phyloP scores from a whole-genome alignment of 2,329 filamentous ascomycete species.

The Sarocladiaceae sp. region DNA sequence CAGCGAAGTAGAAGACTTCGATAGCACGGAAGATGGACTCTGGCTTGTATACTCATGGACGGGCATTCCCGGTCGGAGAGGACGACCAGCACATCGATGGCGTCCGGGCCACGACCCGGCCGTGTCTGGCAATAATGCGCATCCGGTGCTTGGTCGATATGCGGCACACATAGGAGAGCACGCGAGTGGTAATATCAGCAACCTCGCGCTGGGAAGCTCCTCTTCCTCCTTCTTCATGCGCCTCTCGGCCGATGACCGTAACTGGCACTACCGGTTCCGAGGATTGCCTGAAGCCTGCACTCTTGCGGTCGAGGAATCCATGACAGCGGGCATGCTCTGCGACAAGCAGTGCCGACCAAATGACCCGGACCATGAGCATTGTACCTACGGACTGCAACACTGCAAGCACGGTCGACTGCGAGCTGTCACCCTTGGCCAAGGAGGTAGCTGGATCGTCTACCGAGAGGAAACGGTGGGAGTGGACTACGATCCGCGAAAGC shows the following conservation, averaged over 20 bases:
- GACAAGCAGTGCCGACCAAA: background rate
- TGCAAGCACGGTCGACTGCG: background rate
- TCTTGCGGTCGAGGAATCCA: background rate
- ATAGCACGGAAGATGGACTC: background rate
- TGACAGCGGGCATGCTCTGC: background rate
- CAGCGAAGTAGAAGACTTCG: background rate
- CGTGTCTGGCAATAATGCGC: background rate
- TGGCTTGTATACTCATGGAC: background rate
- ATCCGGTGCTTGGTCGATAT: background rate
- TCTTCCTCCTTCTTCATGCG: background rate
- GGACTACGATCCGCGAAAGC: background rate
- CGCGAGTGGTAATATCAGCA: background rate
- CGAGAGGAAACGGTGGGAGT: background rate
- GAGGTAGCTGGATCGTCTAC: background rate
- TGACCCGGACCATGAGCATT: background rate
- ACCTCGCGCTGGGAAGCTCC: background rate
- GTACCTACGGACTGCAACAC: background rate
- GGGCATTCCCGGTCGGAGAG: background rate
- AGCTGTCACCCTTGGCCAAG: background rate
- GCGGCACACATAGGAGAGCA: background rate
- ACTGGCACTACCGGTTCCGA: background rate
- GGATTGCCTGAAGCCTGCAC: background rate
- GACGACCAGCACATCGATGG: background rate
- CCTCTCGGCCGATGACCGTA: background rate
- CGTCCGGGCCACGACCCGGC: background rate